Base-by-base conservation (phyloP, 169 alveolate species). In the Toxoplasma gondii region DNA sequence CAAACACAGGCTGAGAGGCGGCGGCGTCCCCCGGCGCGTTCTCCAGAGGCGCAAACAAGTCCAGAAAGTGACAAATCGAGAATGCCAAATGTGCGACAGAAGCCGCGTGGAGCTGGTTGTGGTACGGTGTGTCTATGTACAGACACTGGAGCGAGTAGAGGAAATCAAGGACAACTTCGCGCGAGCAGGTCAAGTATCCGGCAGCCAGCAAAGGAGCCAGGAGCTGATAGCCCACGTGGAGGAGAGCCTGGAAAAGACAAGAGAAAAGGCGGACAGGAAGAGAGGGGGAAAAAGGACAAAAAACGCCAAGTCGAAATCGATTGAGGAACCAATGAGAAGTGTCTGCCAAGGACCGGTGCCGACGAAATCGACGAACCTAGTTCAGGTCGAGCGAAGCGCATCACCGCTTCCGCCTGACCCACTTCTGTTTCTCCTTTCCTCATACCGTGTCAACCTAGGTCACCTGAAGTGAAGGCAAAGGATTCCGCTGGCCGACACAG, bases 81-180 rank as follows among this genome's bases (percentile, higher is more conserved):
- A 78, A 1, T 17, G 86, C 22, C 45, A 78, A 17, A 27, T 78
- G 86, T 17, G 44, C 86, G 44, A 91, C 94, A 80, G 78, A 31
- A 16, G 97, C 95, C 39, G 96, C 96, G 53, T 95, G 97, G 58
- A 64, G 27, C 38, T 91, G 94, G 81, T 92, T 95, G 78, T 95
- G 97, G 74, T 95, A 95, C 34, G 97, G 97, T 36, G 94, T 95
- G 41, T 43, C 87, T 38, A 41, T 74, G 54, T 92, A 92, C 78
- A 78, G 87, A 36, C 43, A 43, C 92, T 81, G 92, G 70, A 92
- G 69, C 49, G 88, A 41, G 9, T 41, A 86, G 38, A 92, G 82
- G 45, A 91, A 91, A 39, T 91, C 83, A 12, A 78, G 43, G 29
- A n/a, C 49, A 27, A 38, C 45, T 27, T 39, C 36, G 34, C 54